Percentiles rank a stretch among this genome's conserved stretches.
Evolutionary conservation across 169 alveolate species (phyloP).

Genomic region (Eimeria brunetti): DNA sequence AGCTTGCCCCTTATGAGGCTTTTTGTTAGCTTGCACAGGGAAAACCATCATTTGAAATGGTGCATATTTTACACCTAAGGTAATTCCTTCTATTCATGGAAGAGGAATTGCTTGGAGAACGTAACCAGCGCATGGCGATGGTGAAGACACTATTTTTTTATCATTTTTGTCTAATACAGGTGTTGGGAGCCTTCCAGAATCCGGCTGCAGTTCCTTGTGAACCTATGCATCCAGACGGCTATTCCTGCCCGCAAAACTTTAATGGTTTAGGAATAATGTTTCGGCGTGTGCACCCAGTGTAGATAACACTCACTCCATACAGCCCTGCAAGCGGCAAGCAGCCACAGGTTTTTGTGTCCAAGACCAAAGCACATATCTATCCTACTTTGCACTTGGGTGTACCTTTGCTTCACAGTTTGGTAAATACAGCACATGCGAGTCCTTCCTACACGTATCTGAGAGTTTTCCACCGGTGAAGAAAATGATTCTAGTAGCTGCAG

Average conservation of each 20-base stretch:
- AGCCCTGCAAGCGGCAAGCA: not conserved
- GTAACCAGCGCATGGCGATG: not conserved
- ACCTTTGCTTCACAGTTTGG: not conserved
- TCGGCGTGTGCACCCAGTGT: not conserved
- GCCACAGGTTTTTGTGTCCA: not conserved
- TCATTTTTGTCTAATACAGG: not conserved
- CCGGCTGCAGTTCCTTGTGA: not conserved
- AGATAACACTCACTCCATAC: not conserved
- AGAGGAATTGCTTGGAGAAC: not conserved
- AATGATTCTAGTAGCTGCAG: not conserved
- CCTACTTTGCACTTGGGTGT: not conserved
- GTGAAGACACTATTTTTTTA: not conserved
- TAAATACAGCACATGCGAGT: not conserved
- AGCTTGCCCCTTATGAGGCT: slow-evolving; percentile 11
- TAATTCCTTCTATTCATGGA: not conserved
- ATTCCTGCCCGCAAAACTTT: not conserved
- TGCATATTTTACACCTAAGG: not conserved
- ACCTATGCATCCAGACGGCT: not conserved
- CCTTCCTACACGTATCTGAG: not conserved
- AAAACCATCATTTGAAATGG: not conserved
- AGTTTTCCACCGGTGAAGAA: not conserved
- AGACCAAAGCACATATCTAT: not conserved
- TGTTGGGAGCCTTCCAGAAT: not conserved
- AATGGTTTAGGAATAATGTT: not conserved
- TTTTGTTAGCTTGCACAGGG: not conserved